Percentiles rank a stretch among this genome's conserved stretches.
phyloP scores from a whole-genome alignment of 169 alveolate species.

The Eimeria sp. region DNA sequence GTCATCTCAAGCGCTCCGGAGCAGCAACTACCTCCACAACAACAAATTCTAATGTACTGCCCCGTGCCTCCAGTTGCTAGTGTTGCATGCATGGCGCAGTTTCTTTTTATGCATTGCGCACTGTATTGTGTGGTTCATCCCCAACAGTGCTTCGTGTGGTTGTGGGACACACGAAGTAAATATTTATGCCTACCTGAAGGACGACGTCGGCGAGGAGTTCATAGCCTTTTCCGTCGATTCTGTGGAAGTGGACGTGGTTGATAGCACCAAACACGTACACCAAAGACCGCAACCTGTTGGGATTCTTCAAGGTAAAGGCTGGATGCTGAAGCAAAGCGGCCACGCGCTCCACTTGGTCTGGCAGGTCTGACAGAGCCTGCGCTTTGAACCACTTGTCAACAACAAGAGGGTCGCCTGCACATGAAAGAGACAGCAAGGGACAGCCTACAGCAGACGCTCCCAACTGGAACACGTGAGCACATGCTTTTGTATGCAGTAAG shows the following conservation, averaged over 20 bases:
- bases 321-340: conserved; percentile 65
- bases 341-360: conserved; percentile 77
- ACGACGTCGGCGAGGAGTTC: conserved; percentile 76
- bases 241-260: conserved; percentile 70
- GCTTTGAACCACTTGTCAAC: conserved; percentile 81
- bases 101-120: too few species aligned
- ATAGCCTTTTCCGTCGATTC: conserved; percentile 80
- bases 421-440: background rate
- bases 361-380: conserved; percentile 82
- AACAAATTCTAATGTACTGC: background rate
- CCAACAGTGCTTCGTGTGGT: background rate
- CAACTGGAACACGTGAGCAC: background rate
- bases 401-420: conserved; percentile 75
- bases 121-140: too few species aligned
- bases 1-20: background rate
- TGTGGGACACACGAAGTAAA: background rate
- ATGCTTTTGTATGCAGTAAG: background rate
- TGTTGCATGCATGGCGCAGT: background rate
- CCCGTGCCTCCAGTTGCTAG: background rate
- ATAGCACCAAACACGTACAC: conserved; percentile 2
- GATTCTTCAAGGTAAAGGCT: conserved; percentile 77
- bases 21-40: background rate
- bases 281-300: conserved; percentile 80
- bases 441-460: background rate
- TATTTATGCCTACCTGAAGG: conserved; percentile 7